These are phyloP conservation scores for Scheffersomyces ergatensis DNA, from an alignment of 805 yeast species.

Conservation along the genomic window DNA sequence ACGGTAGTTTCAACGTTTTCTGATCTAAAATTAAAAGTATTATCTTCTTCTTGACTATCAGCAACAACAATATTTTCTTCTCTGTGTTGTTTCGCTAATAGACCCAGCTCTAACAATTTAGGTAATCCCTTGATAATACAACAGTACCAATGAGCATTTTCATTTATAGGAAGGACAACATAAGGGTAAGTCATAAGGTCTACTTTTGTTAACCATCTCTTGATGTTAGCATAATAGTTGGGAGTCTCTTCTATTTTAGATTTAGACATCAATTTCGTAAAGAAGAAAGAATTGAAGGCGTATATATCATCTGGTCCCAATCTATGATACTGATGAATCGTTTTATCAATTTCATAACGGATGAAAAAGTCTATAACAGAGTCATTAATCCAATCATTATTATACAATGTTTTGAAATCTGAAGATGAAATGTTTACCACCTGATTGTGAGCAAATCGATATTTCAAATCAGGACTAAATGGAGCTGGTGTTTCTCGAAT, in stretches of 20 bases:
- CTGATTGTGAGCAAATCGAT: conserved; percentile 53
- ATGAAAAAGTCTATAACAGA: conserved; percentile 82
- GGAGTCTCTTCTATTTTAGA: conserved; percentile 12
- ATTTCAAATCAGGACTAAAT: conserved; percentile 47
- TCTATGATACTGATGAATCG: conserved; percentile 16
- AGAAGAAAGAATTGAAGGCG: conserved; percentile 83
- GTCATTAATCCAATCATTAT: conserved; percentile 88
- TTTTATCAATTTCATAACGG: conserved; percentile 49
- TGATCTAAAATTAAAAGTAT: background rate
- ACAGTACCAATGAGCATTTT: conserved; percentile 83
- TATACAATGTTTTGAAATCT: conserved; percentile 78
- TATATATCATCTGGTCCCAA: conserved; percentile 40
- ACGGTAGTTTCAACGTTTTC: background rate
- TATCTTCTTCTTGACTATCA: background rate
- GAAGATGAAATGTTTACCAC: conserved; percentile 56
- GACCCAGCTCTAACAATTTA: conserved; percentile 16
- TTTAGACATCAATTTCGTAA: conserved; percentile 52
- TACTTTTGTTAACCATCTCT: conserved; percentile 74
- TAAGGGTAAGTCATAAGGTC: conserved; percentile 56
- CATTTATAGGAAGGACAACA: conserved; percentile 79
- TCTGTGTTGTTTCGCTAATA: conserved; percentile 4
- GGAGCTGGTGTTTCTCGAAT: conserved; percentile 28
- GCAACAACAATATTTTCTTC: background rate
- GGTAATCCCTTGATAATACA: conserved; percentile 64
- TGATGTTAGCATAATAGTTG: conserved; percentile 59